These are phyloP conservation scores for Metroxylon sagu DNA, from an alignment of 176 grass and related monocot species.

Conservation along the genomic window DNA sequence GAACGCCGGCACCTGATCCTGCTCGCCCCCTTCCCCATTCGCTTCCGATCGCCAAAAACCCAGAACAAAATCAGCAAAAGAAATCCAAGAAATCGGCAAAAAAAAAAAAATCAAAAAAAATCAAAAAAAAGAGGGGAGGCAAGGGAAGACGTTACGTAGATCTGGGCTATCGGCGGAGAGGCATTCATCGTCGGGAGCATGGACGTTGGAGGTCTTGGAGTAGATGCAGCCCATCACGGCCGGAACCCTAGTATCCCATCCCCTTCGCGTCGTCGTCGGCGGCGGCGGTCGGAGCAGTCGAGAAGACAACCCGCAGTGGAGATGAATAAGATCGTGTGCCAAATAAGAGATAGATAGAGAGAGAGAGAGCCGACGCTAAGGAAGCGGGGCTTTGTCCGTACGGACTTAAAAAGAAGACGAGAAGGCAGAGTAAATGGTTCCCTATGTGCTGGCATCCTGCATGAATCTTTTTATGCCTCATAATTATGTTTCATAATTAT, in stretches of 20 bases:
- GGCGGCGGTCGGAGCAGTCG: background rate
- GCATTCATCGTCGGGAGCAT: slow-evolving; percentile 40
- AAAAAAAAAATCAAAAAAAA: slow-evolving; percentile 7
- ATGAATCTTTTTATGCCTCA: no score
- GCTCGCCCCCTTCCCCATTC: slow-evolving; percentile 54
- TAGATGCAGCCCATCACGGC: slow-evolving; percentile 75
- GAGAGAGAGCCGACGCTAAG: no score
- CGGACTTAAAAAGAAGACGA: no score
- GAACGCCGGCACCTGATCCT: slow-evolving; percentile 73
- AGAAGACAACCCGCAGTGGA: slow-evolving; percentile 6
- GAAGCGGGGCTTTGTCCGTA: no score
- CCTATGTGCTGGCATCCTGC: no score
- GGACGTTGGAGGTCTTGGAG: slow-evolving; percentile 62
- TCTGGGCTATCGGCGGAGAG: slow-evolving; percentile 56
- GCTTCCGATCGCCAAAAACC: slow-evolving; percentile 13
- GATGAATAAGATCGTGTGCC: no score
- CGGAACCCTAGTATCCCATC: background rate
- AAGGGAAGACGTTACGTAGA: slow-evolving; percentile 41
- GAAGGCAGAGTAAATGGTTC: no score
- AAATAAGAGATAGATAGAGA: no score
- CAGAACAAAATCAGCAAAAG: background rate
- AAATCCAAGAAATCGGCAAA: slow-evolving; percentile 2
- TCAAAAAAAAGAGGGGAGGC: slow-evolving; percentile 3
- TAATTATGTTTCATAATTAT: no score
- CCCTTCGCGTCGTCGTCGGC: background rate